phyloP scores from a whole-genome alignment of 768 basidiomycete genomes.

The Xerocomellus intermedius region DNA sequence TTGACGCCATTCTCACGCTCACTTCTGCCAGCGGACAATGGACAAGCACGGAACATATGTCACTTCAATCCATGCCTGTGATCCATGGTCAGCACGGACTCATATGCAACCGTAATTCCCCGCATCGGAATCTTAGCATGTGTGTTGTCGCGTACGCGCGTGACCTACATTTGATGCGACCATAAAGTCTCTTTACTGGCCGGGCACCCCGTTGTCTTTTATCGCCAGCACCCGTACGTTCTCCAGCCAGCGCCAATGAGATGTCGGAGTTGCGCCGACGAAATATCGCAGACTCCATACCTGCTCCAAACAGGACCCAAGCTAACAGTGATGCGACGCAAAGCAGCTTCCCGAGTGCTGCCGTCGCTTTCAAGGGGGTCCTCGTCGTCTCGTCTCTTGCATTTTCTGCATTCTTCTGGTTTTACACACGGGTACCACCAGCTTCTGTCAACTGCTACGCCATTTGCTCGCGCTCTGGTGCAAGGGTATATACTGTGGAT shows the following conservation, averaged over 20 bases:
- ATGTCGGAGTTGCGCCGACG: conserved; percentile 14
- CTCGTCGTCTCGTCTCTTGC: conserved; percentile 10
- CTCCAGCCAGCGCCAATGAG: not conserved
- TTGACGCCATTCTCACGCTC: conserved; percentile 14
- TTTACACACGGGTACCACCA: not conserved
- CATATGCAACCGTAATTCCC: not conserved
- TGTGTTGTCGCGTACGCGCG: not conserved
- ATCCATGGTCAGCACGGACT: not conserved
- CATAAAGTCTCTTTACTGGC: not conserved
- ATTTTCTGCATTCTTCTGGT: conserved; percentile 11
- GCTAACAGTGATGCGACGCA: not conserved
- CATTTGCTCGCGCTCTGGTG: conserved; percentile 53
- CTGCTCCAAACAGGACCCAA: not conserved
- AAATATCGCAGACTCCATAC: not conserved
- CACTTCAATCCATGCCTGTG: too few relatives aligned
- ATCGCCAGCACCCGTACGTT: not conserved
- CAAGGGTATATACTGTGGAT: conserved; percentile 69
- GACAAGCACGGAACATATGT: too few relatives aligned
- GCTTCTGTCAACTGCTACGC: conserved; percentile 43
- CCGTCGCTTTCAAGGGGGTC: not conserved
- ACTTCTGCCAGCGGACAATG: too few relatives aligned
- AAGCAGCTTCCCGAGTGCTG: not conserved
- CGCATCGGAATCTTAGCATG: not conserved
- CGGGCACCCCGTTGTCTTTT: not conserved
- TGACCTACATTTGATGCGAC: too few relatives aligned